These are phyloP conservation scores for Dendrobium catenatum DNA, from an alignment of 106 monocot species.

Conservation along the genomic window DNA sequence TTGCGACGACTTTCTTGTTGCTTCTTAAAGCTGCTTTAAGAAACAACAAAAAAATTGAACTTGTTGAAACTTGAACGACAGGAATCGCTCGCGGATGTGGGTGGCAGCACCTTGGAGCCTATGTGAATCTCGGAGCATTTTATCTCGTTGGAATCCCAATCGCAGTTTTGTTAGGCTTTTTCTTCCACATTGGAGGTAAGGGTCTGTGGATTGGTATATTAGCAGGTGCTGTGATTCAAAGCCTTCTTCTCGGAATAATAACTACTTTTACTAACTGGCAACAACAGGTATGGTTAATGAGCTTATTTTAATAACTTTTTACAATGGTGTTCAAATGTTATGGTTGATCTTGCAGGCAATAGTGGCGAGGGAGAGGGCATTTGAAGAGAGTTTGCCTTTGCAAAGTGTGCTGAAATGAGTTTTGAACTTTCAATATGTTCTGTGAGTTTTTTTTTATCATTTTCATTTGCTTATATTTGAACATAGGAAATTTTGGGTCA, in stretches of 20 bases:
- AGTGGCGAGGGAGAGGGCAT: not conserved
- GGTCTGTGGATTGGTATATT: conserved; percentile 85
- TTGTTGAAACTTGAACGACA: not conserved
- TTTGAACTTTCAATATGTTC: not conserved
- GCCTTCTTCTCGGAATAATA: conserved; percentile 40
- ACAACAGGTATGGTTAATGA: conserved; percentile 37
- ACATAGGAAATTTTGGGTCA: too few species aligned
- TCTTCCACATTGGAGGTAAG: conserved; percentile 37
- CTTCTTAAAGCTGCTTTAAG: too few species aligned
- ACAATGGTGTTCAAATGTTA: not conserved
- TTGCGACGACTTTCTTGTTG: too few species aligned
- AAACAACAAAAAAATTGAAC: not conserved
- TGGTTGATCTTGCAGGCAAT: not conserved
- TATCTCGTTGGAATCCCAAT: conserved; percentile 67
- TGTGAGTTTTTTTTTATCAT: too few species aligned
- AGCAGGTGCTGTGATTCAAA: conserved; percentile 47
- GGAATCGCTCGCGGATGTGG: conserved; percentile 62
- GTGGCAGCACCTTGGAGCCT: conserved; percentile 72
- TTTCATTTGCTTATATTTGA: too few species aligned
- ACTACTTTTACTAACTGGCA: conserved; percentile 80
- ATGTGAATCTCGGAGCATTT: conserved; percentile 55
- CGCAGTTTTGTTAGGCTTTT: conserved; percentile 52
- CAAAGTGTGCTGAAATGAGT: not conserved
- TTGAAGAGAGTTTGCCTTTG: not conserved
- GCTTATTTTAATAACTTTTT: not conserved